These are phyloP conservation scores for Fusarium torreyae DNA, from an alignment of 2,329 filamentous ascomycete genomes.

Conservation along the genomic window DNA sequence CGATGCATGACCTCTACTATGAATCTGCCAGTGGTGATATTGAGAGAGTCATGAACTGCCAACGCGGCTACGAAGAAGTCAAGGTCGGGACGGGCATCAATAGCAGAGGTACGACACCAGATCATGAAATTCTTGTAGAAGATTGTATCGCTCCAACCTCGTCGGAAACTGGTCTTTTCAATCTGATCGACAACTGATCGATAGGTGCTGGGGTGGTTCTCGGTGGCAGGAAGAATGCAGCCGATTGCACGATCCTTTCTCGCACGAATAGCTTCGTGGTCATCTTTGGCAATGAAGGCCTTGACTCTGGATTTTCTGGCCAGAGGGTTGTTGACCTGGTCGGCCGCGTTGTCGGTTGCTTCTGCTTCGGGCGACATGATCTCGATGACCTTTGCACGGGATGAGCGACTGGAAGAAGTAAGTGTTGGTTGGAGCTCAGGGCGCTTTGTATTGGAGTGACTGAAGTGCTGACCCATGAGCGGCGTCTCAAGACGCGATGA, in stretches of 20 bases:
- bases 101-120: neutral
- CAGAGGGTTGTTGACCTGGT: neutral
- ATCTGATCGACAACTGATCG: neutral
- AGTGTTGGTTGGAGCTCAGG: neutral
- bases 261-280: neutral
- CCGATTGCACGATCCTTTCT: neutral
- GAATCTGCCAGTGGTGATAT: rapidly evolving
- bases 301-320: neutral
- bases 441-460: neutral
- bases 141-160: neutral
- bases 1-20: neutral
- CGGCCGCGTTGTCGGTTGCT: neutral
- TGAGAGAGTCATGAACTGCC: constrained; percentile 11
- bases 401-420: neutral
- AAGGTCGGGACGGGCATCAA: neutral
- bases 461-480: neutral
- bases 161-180: neutral
- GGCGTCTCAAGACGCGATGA: neutral
- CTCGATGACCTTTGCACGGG: no score
- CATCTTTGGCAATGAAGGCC: neutral
- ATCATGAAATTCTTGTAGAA: constrained; percentile 5
- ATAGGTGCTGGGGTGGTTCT: constrained; percentile 1
- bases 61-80: constrained; percentile 1
- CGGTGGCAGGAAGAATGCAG: constrained; percentile 2
- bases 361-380: constrained; percentile 4